Base-by-base conservation (phyloP, 495 filamentous ascomycete genomes). In the Letharia columbiana region DNA sequence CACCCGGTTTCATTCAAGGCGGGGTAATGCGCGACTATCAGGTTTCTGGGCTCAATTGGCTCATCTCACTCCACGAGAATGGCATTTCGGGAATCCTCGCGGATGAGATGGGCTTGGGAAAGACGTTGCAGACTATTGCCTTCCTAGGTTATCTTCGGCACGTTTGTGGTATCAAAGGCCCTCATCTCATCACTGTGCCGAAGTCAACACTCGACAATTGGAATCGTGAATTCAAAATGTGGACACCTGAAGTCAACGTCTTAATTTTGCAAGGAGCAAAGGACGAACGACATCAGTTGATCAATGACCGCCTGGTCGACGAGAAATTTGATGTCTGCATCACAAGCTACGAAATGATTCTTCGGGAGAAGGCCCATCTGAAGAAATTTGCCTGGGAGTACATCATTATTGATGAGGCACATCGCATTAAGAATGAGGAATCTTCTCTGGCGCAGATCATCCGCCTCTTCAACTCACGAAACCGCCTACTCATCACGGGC, bases 381-480 rank as follows among this genome's bases (percentile, higher is more conserved):
- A 95, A 95, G 79, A 98, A 98, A 75, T 95, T 98, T 73, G 91
- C 95, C 0, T 99, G 95, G 95, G 94, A 99, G 74, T 99, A 99
- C 74, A 98, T 99, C 76, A 96, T 99, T 74, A 96, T 99, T 63
- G 95, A 99, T 72, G 95, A 99, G 70, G 95, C 95, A 7, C 95
- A 99, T 74, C 91, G 95, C 31, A 98, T 99, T 80, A 99, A 99
- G 78, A 99, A 99, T 75, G 95, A 99, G 75, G 91, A 96, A 75
- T 99, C 95, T 0, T 95, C 95, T 4, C 81, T 99, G 7, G 91
- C 95, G 3, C 94, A 99, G 71, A 95, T 98, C 64, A 96, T 99
- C 67, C 91, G 95, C 65, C 78, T 98, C 40, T 98, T 99, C 82
- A 92, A 93, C 77, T 99, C 95, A 11, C 83, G 95, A 69, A 98